Evolutionary conservation across 1,139 yeast species (phyloP).

Genomic region (Geotrichum carabidarum): DNA sequence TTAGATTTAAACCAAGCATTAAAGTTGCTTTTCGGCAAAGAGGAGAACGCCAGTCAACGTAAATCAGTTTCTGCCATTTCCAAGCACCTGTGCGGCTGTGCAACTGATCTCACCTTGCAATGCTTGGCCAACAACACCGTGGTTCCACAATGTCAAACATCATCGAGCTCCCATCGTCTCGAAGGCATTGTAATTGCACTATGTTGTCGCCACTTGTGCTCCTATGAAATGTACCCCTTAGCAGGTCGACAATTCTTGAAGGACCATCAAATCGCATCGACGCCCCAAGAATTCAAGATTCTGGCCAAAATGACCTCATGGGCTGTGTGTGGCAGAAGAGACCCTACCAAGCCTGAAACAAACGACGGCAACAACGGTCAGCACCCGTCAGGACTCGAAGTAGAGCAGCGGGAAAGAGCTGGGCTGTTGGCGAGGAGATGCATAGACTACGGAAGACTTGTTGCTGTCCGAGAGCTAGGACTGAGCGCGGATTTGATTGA

Average conservation of each 20-base stretch:
- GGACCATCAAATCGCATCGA: slow-evolving; percentile 27
- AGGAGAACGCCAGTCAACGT: background rate
- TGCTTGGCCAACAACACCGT: slow-evolving; percentile 50
- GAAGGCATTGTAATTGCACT: slow-evolving; percentile 75
- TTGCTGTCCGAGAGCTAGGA: slow-evolving; percentile 44
- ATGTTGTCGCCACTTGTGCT: slow-evolving; percentile 91
- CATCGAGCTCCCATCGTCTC: slow-evolving; percentile 28
- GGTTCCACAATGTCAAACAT: slow-evolving; percentile 16
- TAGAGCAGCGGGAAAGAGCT: slow-evolving; percentile 48
- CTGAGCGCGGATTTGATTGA: slow-evolving; percentile 47
- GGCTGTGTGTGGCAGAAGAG: slow-evolving; percentile 71
- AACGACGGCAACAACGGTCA: slow-evolving; percentile 1
- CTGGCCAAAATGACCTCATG: slow-evolving; percentile 70
- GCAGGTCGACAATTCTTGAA: slow-evolving; percentile 40
- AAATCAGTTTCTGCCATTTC: slow-evolving; percentile 55
- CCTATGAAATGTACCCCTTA: slow-evolving; percentile 47
- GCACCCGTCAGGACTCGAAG: slow-evolving; percentile 44
- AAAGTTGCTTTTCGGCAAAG: background rate
- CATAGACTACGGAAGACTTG: slow-evolving; percentile 55
- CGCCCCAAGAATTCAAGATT: slow-evolving; percentile 45
- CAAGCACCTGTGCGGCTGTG: slow-evolving; percentile 89
- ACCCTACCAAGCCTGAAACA: slow-evolving; percentile 34
- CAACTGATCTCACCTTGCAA: slow-evolving; percentile 77
- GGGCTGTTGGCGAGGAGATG: slow-evolving; percentile 68
- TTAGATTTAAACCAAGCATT: slow-evolving; percentile 50